These are phyloP conservation scores for Emericellopsis cladophorae DNA, from an alignment of 2,329 filamentous ascomycete species.

Conservation along the genomic window DNA sequence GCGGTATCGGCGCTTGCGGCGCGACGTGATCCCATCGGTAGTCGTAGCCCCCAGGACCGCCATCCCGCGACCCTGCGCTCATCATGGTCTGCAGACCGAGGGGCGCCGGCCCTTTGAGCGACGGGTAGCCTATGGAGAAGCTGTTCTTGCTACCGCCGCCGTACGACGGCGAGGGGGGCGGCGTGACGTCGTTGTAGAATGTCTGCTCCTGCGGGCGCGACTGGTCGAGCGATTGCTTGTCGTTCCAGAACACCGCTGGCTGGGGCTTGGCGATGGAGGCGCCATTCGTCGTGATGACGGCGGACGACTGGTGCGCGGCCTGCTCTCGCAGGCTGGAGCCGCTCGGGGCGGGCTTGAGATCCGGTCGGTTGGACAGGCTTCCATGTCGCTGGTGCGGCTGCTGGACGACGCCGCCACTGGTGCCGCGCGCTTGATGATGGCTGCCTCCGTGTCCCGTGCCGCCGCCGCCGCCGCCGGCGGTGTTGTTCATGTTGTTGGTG, in stretches of 20 bases:
- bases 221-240: slow-evolving; percentile 1
- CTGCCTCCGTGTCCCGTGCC: no score
- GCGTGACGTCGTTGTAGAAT: slow-evolving; percentile 27
- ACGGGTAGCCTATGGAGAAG: background rate
- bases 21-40: slow-evolving; percentile 11
- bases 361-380: no score
- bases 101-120: background rate
- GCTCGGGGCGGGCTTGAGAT: no score
- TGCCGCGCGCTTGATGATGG: no score
- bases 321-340: no score
- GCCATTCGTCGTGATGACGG: no score
- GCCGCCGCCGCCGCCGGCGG: no score
- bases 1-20: slow-evolving; percentile 9
- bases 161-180: slow-evolving; percentile 13
- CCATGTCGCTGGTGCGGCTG: no score
- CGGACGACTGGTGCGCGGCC: no score
- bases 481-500: no score
- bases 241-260: slow-evolving; percentile 1
- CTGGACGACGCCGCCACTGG: no score
- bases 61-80: background rate
- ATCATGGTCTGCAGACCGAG: background rate
- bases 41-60: slow-evolving; percentile 7
- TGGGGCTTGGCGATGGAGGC: background rate
- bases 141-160: background rate
- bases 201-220: slow-evolving; percentile 14